Evolutionary conservation across 371 early-diverging fungal genomes (phyloP), one percentile per base, ranked within the genome.

Genomic region (Apophysomyces trapeziformis): DNA sequence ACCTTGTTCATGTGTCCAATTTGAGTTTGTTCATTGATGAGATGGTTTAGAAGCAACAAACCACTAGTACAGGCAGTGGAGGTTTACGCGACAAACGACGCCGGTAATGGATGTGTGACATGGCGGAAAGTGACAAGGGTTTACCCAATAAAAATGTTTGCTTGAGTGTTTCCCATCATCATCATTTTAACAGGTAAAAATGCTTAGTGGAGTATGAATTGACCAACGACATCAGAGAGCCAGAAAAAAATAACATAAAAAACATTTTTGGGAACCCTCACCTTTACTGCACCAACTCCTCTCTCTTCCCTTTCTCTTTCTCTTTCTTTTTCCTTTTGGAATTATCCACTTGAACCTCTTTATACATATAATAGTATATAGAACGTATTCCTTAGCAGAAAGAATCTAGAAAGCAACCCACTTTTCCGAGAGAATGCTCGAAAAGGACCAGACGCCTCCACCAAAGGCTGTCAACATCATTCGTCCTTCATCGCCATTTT

Each of bases 381-480:
- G 50, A 50, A 13, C 32, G 32, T 66, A 60, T 47, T 16, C 6
- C 41, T 41, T 41, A 45, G 54, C n/a, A 21, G 8, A 21, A 50
- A 21, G 21, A 45, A 13, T 12, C n/a, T 12, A 47, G 18, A 47
- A 18, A n/a, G 18, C 13, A 47, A 47, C 7, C 54, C 5, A 50
- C 8, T 50, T 50, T 21, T 21, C 7, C n/a, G 54, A 50, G 54
- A 18, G 46, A 43, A 69, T 69, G 65, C 63, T 69, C 41, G 65
- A 56, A 32, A 68, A 65, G 32, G 67, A 67, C 57, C 61, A 65
- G 38, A 68, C 54, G 39, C 54, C 69, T 45, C 69, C 69, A 13
- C 69, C 69, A 2, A 68, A 68, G 54, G 69, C 69, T 47, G 69
- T 68, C 50, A 63, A 62, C 46, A 60, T 61, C 58, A 68, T 71